Base-by-base conservation (phyloP, 306 rosid genomes). In the Ormosia emarginata region DNA sequence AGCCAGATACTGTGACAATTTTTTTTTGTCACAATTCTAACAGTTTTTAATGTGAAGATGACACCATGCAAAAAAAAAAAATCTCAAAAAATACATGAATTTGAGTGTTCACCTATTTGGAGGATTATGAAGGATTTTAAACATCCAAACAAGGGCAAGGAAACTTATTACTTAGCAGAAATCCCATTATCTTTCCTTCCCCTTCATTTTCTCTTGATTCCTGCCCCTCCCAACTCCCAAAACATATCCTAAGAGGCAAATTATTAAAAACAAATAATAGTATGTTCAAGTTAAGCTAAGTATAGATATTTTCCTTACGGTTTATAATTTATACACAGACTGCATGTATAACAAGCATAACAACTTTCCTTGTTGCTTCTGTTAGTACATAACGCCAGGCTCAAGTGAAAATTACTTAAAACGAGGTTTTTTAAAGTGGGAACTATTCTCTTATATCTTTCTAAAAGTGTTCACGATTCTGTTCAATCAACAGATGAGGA, bases 401-500 rank as follows among this genome's bases (percentile, higher is more conserved):
- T 62, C 71, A 8, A 50, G 57, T 41, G 1, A 37, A 36, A n/a
- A 64, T 10, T 39, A 29, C 55, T 12, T 29, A 7, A 66, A 36
- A 7, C 55, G 14, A 34, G 32, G 73, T 13, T 68, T 5, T 37
- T 33, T 3, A 10, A n/a, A n/a, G 49, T 2, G 52, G 6, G 34
- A 15, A 58, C 62, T 52, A 12, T 39, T 47, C n/a, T n/a, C 43
- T 32, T 32, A 47, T 37, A 47, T 37, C 14, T 37, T 62, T 33
- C 17, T 44, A 8, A 41, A 79, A 41, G 13, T 36, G 2, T 32
- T 57, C 47, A 55, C 2, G 15, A 29, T 11, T 50, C 17, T 39
- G 13, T 46, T 49, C 46, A 53, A 70, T 52, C 24, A 83, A 64
- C 70, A 77, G 82, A 85, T 81, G 87, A 75, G 77, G 71, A 50